phyloP scores from a whole-genome alignment of 140 eudicot species.

The Senecio squalidus region DNA sequence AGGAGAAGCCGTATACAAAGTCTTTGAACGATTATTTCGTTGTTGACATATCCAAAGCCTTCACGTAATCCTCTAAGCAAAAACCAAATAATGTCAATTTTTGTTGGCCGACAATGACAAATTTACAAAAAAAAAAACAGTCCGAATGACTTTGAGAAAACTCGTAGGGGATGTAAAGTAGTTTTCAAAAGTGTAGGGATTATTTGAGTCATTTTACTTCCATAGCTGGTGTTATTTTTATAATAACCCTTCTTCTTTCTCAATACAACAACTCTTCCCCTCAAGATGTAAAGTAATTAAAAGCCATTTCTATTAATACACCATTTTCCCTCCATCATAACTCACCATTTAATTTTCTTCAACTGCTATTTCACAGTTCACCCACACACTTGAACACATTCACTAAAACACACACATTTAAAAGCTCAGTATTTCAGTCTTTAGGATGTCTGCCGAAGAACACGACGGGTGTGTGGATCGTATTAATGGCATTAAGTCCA shows the following conservation, averaged over 20 bases:
- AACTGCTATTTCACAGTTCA: conserved; percentile 28
- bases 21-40: too few species aligned
- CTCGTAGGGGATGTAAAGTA: neutral
- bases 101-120: neutral
- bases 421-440: neutral
- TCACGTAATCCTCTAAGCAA: too few species aligned
- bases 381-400: conserved; percentile 1
- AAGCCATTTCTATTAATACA: conserved; percentile 6
- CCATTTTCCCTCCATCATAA: conserved; percentile 22
- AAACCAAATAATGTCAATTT: too few species aligned
- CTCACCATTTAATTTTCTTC: conserved; percentile 23
- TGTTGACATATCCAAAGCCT: too few species aligned
- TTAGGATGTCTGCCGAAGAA: conserved; percentile 42
- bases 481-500: conserved; percentile 48
- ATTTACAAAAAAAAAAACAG: neutral
- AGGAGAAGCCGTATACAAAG: too few species aligned
- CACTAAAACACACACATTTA: neutral
- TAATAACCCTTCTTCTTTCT: conserved; percentile 1
- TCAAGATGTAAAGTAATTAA: neutral
- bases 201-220: neutral
- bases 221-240: neutral
- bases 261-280: neutral
- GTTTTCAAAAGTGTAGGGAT: neutral
- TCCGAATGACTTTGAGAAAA: neutral
- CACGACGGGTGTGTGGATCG: conserved; percentile 50